Conservation (phyloP, 177 flowering plant genomes). For the Vitis hybrid region DNA sequence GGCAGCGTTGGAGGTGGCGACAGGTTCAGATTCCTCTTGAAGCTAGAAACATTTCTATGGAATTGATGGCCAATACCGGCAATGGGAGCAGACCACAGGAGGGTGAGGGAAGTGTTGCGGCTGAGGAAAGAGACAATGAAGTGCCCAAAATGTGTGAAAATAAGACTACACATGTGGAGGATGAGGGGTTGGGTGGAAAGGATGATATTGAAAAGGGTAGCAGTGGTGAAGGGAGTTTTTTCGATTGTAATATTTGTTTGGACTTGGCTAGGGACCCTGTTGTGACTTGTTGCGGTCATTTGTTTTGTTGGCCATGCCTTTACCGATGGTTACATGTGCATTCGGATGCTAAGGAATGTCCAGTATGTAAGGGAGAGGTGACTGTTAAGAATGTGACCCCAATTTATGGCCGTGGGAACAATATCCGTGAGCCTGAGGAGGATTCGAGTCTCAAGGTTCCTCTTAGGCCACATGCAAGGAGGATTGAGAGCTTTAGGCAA, state of each 20-base stretch:
- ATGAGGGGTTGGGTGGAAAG: constrained; percentile 35
- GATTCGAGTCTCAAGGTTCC: constrained; percentile 56
- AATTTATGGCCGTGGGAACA: constrained; percentile 66
- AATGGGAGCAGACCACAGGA: constrained; percentile 28
- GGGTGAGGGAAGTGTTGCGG: constrained; percentile 68
- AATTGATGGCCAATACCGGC: constrained; percentile 31
- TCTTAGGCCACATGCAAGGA: constrained; percentile 61
- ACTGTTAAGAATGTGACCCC: constrained; percentile 58
- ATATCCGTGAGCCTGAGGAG: constrained; percentile 31
- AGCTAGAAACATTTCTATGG: constrained; percentile 30
- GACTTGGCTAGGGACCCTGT: constrained; percentile 73
- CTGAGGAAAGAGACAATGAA: constrained; percentile 40
- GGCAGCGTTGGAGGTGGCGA: constrained; percentile 44
- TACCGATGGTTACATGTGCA: constrained; percentile 68
- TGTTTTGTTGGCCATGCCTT: constrained; percentile 79
- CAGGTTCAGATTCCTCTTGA: constrained; percentile 30
- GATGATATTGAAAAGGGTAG: constrained; percentile 40
- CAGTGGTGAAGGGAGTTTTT: constrained; percentile 49
- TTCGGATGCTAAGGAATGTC: constrained; percentile 76
- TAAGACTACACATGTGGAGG: constrained; percentile 26
- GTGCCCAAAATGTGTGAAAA: constrained; percentile 45
- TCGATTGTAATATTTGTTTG: constrained; percentile 75
- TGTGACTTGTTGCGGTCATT: constrained; percentile 78
- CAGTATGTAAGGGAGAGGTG: constrained; percentile 80
- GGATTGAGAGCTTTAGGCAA: constrained; percentile 76